These are phyloP conservation scores for Trifolium subterraneum DNA, from an alignment of 306 rosid species.

Conservation along the genomic window DNA sequence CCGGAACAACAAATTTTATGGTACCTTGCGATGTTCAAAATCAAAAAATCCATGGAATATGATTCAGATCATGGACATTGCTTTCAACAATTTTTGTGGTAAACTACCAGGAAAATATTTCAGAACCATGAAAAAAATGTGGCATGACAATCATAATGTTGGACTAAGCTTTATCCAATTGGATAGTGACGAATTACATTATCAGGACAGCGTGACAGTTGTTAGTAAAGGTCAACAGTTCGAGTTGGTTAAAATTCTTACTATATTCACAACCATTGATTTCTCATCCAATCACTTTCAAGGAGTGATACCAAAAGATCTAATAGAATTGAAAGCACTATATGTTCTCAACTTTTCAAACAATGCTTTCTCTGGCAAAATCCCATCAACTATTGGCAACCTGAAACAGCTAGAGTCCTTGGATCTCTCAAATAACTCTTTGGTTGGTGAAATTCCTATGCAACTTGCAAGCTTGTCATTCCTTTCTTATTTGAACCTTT, in stretches of 20 bases:
- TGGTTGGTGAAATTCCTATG: slow-evolving; percentile 39
- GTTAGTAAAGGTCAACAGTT: slow-evolving; percentile 32
- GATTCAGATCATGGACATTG: slow-evolving; percentile 53
- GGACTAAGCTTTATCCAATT: background rate
- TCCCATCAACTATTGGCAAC: background rate
- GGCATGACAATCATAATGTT: background rate
- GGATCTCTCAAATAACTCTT: slow-evolving; percentile 44
- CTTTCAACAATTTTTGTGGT: slow-evolving; percentile 37
- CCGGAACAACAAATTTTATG: no score
- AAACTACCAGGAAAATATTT: no score
- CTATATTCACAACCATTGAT: slow-evolving; percentile 36
- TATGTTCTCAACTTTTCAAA: background rate
- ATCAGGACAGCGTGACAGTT: no score
- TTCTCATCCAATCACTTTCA: slow-evolving; percentile 46
- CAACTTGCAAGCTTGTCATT: no score
- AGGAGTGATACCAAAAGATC: slow-evolving; percentile 14
- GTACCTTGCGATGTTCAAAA: slow-evolving; percentile 23
- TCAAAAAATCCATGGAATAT: slow-evolving; percentile 29
- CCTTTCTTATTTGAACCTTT: no score
- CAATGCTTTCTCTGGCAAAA: background rate
- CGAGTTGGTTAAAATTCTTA: slow-evolving; percentile 33
- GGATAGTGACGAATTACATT: slow-evolving; percentile 39
- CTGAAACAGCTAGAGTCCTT: slow-evolving; percentile 43
- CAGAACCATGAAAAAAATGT: slow-evolving; percentile 33
- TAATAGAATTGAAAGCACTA: slow-evolving; percentile 23